Conservation (phyloP, 2,329 filamentous ascomycete genomes). For the Aquanectria penicillioides region DNA sequence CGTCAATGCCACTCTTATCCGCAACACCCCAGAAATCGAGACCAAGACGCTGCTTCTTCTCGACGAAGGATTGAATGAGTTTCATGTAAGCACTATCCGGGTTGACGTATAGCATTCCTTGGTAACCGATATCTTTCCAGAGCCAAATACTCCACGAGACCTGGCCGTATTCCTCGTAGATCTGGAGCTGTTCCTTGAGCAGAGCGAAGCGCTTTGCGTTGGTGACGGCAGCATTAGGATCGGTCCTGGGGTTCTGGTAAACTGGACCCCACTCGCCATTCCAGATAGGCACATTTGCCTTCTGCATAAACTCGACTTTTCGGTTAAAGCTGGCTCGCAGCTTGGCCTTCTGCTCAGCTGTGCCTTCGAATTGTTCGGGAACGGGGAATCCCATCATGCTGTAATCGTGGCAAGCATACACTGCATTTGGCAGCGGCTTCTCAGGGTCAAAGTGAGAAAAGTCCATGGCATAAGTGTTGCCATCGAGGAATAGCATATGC, state of each 20-base stretch:
- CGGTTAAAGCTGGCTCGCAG: constrained; percentile 52
- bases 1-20: constrained; percentile 39
- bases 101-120: constrained; percentile 63
- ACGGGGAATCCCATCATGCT: constrained; percentile 60
- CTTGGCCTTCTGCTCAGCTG: constrained; percentile 52
- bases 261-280: constrained; percentile 64
- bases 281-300: constrained; percentile 55
- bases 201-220: constrained; percentile 55
- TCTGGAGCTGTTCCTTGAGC: constrained; percentile 52
- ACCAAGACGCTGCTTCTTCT: constrained; percentile 64
- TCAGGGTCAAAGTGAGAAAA: constrained; percentile 53
- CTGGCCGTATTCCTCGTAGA: constrained; percentile 43
- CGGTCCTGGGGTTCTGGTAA: constrained; percentile 54
- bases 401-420: constrained; percentile 66
- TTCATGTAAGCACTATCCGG: constrained; percentile 60
- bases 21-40: constrained; percentile 64
- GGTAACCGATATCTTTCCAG: constrained; percentile 66
- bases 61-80: constrained; percentile 60
- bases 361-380: constrained; percentile 52
- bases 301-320: constrained; percentile 56
- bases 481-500: constrained; percentile 62
- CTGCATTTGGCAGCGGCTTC: constrained; percentile 56
- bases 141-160: constrained; percentile 69
- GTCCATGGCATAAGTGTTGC: constrained; percentile 65
- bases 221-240: constrained; percentile 45